A percentile compares a stretch with the other conserved stretches of the same genome.
Conservation (phyloP, 2,329 filamentous ascomycete species). For the Sclerotinia borealis region DNA sequence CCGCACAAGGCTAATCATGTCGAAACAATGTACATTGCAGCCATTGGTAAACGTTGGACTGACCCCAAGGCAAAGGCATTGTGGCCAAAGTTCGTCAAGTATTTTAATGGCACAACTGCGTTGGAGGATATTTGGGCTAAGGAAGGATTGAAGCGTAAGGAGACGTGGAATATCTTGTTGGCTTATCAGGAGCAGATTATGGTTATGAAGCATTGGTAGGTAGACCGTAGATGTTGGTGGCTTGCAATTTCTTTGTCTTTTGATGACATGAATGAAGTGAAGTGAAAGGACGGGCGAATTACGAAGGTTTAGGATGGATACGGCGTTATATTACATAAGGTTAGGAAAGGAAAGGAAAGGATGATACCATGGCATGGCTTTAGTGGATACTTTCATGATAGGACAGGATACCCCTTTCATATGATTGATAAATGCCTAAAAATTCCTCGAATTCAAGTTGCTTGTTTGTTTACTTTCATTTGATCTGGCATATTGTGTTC, state of each 20-base stretch:
- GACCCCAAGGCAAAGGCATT: slow-evolving; percentile 50
- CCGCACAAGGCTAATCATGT: slow-evolving; percentile 72
- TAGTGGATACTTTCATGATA: neutral
- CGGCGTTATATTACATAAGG: neutral
- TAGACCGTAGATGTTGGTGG: slow-evolving; percentile 13
- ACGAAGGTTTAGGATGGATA: neutral
- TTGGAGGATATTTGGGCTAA: slow-evolving; percentile 82
- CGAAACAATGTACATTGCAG: slow-evolving; percentile 67
- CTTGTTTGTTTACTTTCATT: neutral
- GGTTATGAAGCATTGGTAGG: slow-evolving; percentile 68
- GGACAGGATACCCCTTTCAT: neutral
- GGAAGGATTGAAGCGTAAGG: slow-evolving; percentile 81
- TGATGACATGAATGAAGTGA: too few species aligned
- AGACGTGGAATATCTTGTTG: slow-evolving; percentile 61
- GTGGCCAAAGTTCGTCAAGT: slow-evolving; percentile 69
- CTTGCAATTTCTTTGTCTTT: neutral
- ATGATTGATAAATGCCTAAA: neutral
- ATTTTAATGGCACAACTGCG: slow-evolving; percentile 80
- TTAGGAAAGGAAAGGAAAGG: neutral
- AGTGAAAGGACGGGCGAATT: neutral
- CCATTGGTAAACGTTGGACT: slow-evolving; percentile 47
- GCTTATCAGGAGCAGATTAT: slow-evolving; percentile 64
- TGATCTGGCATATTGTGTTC: neutral
- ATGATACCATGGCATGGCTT: slow-evolving; percentile 8
- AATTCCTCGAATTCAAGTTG: neutral